A percentile compares a stretch with the other conserved stretches of the same genome.
Evolutionary conservation across 1,284 basidiomycete genomes (phyloP).

Genomic region (Peniophora sp.): DNA sequence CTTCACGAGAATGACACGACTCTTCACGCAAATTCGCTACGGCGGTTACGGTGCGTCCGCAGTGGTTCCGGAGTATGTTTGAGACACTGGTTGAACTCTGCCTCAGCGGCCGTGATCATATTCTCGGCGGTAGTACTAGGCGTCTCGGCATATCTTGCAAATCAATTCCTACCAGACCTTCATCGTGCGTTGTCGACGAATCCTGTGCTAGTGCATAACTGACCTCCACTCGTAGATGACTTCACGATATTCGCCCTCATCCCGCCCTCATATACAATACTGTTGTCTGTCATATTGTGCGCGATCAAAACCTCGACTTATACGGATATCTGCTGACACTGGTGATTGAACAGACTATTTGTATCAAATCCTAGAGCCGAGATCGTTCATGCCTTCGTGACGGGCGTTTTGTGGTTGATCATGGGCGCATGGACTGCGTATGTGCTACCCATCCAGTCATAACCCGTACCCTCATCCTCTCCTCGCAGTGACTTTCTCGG

Average conservation of each 20-base stretch:
- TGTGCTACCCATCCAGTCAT: background rate
- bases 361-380: slow-evolving; percentile 5
- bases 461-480: background rate
- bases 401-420: slow-evolving; percentile 11
- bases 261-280: slow-evolving; percentile 10
- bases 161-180: slow-evolving; percentile 7
- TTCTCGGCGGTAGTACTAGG: slow-evolving; percentile 5
- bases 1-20: slow-evolving; percentile 3
- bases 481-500: slow-evolving; percentile 6
- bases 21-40: slow-evolving; percentile 8
- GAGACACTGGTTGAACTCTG: background rate
- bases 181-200: slow-evolving; percentile 7
- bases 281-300: slow-evolving; percentile 7
- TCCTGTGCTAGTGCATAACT: background rate
- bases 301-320: background rate
- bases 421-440: slow-evolving; percentile 9
- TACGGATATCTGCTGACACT: background rate
- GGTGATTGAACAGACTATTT: slow-evolving; percentile 1
- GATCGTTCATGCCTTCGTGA: slow-evolving; percentile 6
- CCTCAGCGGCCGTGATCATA: slow-evolving; percentile 5
- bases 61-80: too few species aligned
- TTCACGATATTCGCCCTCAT: slow-evolving; percentile 8
- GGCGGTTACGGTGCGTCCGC: slow-evolving; percentile 4
- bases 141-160: slow-evolving; percentile 7
- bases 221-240: slow-evolving; percentile 7